Base-by-base conservation (phyloP, 2,329 filamentous ascomycete genomes). In the Pezicula rhizophila region DNA sequence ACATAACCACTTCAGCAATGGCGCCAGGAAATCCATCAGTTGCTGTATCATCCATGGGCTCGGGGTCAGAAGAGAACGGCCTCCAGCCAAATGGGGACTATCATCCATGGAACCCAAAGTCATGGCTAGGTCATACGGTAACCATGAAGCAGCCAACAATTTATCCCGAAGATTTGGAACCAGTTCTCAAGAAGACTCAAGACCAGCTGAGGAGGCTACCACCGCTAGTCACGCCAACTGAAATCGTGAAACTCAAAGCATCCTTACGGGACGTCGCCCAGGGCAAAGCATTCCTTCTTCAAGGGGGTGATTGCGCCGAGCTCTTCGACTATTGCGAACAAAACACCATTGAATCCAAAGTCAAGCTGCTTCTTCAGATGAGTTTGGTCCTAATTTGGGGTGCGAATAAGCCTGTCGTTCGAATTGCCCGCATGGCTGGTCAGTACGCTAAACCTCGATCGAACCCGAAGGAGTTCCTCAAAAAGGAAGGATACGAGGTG, bases 371-470 rank as follows among this genome's bases (percentile, higher is more conserved):
- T 26, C 74, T 99, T 51, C 93, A 99, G 71, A 97, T 99, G 92
- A 95, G 89, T 57, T 73, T 99, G 59, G 89, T 99, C 1, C 76
- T 99, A 52, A 91, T 97, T 66, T 96, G 91, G 85, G 93, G 89
- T 58, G 77, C 77, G 51, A 76, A 78, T 69, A 83, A 82, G 70
- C 87, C 88, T 5, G 90, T 99, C 4, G 89, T 99, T 42, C 83
- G 93, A 58, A 95, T 99, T 62, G 93, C 89, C 14, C 83, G 93
- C 52, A 96, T 97, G 83, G 93, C 93, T 11, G 93, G 93, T 3
- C 93, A 99, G 74, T 99, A 96, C 64, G 93, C 93, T 26, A 99
- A 99, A 71, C 93, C 92, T 2, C 77, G 93, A 49, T 96, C 89
- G 4, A 95, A 85, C 59, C 87, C 92, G 0, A 91, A 82, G 34